Evolutionary conservation across 2,329 filamentous ascomycete species (phyloP).

Genomic region (Dendrostoma leiphaemia): DNA sequence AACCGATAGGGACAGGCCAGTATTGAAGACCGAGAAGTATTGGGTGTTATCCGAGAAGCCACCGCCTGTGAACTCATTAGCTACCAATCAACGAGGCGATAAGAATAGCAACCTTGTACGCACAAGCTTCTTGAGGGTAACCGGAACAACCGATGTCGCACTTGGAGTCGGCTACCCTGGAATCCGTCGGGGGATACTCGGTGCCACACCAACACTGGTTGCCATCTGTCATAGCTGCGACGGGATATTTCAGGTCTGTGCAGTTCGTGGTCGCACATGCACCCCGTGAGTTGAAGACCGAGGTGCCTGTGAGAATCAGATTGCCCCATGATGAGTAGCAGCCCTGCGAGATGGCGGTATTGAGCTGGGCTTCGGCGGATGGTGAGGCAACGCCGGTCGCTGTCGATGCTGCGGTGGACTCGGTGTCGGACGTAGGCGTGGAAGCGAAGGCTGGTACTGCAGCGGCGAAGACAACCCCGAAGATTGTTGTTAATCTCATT

Average conservation of each 20-base stretch:
- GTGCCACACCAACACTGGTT: slow-evolving; percentile 73
- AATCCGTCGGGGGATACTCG: slow-evolving; percentile 57
- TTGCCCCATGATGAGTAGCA: slow-evolving; percentile 48
- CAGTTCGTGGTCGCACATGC: slow-evolving; percentile 40
- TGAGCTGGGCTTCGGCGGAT: slow-evolving; percentile 32
- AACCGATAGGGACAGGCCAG: slow-evolving; percentile 42
- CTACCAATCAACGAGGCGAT: not conserved
- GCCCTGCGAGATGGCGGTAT: slow-evolving; percentile 45
- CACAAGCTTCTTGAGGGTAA: slow-evolving; percentile 62
- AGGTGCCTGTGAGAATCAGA: slow-evolving; percentile 26
- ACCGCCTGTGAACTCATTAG: slow-evolving; percentile 46
- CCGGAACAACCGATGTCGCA: slow-evolving; percentile 68
- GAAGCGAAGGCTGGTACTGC: slow-evolving; percentile 11
- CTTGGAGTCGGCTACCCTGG: slow-evolving; percentile 52
- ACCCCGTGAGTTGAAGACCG: slow-evolving; percentile 39
- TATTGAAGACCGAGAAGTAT: slow-evolving; percentile 50
- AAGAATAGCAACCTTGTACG: not conserved
- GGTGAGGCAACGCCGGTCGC: slow-evolving; percentile 34
- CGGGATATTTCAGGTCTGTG: slow-evolving; percentile 43
- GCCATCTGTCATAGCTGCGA: slow-evolving; percentile 62
- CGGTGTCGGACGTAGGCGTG: slow-evolving; percentile 9
- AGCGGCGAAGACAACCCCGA: slow-evolving; percentile 8
- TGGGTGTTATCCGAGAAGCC: slow-evolving; percentile 30
- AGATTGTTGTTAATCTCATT: slow-evolving; percentile 16
- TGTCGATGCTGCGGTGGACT: slow-evolving; percentile 12